Evolutionary conservation across 164 flowering plant genomes (phyloP), one percentile per base, ranked within the genome.

Genomic region (Nymphaea thermarum): DNA sequence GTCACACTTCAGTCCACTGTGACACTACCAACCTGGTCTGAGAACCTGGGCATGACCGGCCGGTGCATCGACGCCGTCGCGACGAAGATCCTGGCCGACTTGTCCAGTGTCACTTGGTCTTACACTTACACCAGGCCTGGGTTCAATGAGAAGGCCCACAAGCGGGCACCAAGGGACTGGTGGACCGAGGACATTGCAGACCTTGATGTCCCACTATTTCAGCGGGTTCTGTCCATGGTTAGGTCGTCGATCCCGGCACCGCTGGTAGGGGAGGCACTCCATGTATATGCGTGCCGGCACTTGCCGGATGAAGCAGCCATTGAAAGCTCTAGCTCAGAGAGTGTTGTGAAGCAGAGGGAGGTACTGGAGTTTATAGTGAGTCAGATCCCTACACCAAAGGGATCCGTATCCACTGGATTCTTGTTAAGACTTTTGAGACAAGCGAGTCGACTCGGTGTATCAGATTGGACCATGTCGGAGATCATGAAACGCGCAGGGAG

Each of bases 101-200:
- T 87, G 57, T 66, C 83, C 14, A 82, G 86, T 91, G 98, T 93
- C 4, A 80, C 82, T 62, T 93, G 98, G 98, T 87, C 96, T 17
- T 90, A 74, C 76, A 93, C 96, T 65, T 93, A 93, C 74, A 90
- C 92, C 0, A 80, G 98, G 73, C 89, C 87, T 43, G 98, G 96
- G 16, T 87, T 82, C 62, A n/a, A 60, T 14, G 74, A 77, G 47
- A 86, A 81, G 67, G 78, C 71, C 14, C 86, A 80, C 71, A 81
- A 82, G 16, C 75, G 85, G 14, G 86, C 81, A 36, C 97, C 98
- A 14, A 86, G 76, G 68, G 97, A 91, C 70, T 93, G 97, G 98
- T 93, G 98, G 97, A 89, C 96, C 1, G 98, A 93, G 69, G 98
- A 93, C 71, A 71, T 93, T 66, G 77, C 96, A 2, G 77, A 78